Base-by-base conservation (phyloP, 2,329 filamentous ascomycete genomes). In the Ophiocordyceps camponoti-leonardi region DNA sequence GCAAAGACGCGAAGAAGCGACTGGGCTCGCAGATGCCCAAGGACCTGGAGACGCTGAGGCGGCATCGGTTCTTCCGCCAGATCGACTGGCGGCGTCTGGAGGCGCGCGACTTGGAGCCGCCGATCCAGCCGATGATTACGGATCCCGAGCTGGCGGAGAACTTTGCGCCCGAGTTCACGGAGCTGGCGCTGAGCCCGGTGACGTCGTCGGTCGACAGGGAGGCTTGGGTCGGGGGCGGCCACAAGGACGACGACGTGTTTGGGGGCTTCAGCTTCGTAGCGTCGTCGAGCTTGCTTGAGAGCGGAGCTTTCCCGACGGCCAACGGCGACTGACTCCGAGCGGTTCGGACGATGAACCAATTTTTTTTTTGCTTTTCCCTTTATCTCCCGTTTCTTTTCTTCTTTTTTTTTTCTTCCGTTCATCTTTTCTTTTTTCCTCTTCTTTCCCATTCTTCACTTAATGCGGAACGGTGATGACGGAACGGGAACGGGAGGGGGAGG, bases 131-230 rank as follows among this genome's bases (percentile, higher is more conserved):
- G 16, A 72, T 96, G 56, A 90, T 98, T 57, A 96, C 92, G 0
- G 87, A 98, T 56, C 92, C 92, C 0, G 88, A 93, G 61, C 71
- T 95, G 42, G 92, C 92, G 0, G 93, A 98, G 73, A 98, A 98
- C 65, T 98, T 98, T 64, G 77, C 84, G 0, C 69, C 72, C n/a
- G 87, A 95, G 59, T 98, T 98, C 60, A 98, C 90, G 0, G 79
- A 83, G 46, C 64, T 94, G 50, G 76, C 85, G 4, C 69, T 96
- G 45, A 93, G 84, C 59, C 86, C 87, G 6, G 71, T 83, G 1
- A 58, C 79, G 45, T 64, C 65, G 12, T 62, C 56, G 50, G 63
- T 56, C 52, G 65, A 72, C 37, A 57, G 61, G 7, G 68, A 66
- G 65, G 52, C 55, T n/a, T 53, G 55, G 26, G 58, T 54, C 44